Base-by-base conservation (phyloP, 2,329 filamentous ascomycete genomes). In the Microdochium paspali region DNA sequence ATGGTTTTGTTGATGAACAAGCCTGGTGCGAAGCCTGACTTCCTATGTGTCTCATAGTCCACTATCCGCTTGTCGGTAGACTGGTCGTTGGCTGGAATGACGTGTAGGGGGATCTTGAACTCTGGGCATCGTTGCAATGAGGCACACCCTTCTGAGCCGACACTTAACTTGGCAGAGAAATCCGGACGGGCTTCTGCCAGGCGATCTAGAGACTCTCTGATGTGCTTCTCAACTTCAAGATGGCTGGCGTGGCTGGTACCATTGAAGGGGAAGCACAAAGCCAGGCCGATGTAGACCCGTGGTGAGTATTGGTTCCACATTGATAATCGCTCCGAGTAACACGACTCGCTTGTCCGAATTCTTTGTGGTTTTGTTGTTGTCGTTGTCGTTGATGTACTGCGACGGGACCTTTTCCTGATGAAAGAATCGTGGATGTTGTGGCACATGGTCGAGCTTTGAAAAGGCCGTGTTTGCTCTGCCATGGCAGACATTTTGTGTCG, bases 261-360 rank as follows among this genome's bases (percentile, higher is more conserved):
- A 44, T 59, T 54, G 47, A 55, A 59, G 18, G 61, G 60, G 42
- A 64, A 64, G 48, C 58, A 61, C 20, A 64, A 57, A 20, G 61
- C 59, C 30, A 64, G 58, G 49, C 58, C 59, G 50, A 64, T 60
- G 50, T 63, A 63, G 28, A 59, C 61, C 9, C 61, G 58, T 45
- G 61, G 61, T 26, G 61, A 57, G 46, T 54, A 58, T 45, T 63
- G 61, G 45, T 64, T 64, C 56, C 61, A 64, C 30, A 63, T 56
- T 15, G 61, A 64, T 3, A 64, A 28, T 28, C 13, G 26, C 13
- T 28, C 26, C 7, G 13, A 28, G 26, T 28, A 28, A 13, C 26
- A 28, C 26, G 7, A n/a, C n/a, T n/a, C n/a, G n/a, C n/a, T n/a
- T n/a, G n/a, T n/a, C n/a, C n/a, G n/a, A n/a, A n/a, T n/a, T n/a